phyloP scores from a whole-genome alignment of 2,329 filamentous ascomycete genomes.

The Sporothrix inflata region DNA sequence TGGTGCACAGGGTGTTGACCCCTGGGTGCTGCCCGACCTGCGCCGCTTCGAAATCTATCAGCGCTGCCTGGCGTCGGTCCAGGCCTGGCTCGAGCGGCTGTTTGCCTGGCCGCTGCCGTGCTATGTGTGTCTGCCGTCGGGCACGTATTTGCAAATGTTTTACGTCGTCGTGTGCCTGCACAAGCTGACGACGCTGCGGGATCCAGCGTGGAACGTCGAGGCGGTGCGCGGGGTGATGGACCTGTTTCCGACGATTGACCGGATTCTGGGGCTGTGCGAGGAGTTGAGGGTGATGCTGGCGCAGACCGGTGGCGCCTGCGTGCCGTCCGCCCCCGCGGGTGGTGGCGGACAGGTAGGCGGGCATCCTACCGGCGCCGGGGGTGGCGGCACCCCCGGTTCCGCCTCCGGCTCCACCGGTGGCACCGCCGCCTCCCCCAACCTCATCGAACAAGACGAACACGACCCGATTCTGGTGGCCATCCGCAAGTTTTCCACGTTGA shows the following conservation, averaged over 20 bases:
- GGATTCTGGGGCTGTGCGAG: slow-evolving; percentile 32
- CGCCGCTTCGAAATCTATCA: slow-evolving; percentile 29
- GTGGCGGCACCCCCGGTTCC: neutral
- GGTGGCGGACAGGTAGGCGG: too few relatives aligned
- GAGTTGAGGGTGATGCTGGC: neutral
- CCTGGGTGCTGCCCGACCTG: slow-evolving; percentile 16
- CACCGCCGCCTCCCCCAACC: neutral
- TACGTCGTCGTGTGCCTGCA: slow-evolving; percentile 30
- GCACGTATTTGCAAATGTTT: slow-evolving; percentile 26
- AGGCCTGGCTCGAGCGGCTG: slow-evolving; percentile 30
- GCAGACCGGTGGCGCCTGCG: neutral
- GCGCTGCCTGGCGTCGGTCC: slow-evolving; percentile 30
- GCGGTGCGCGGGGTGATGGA: slow-evolving; percentile 41
- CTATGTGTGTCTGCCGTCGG: slow-evolving; percentile 19
- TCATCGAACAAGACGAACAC: slow-evolving; percentile 7
- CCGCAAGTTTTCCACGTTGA: slow-evolving; percentile 13
- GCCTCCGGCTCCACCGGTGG: too few relatives aligned
- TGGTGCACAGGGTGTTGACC: neutral
- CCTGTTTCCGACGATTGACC: slow-evolving; percentile 38
- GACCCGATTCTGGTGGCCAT: slow-evolving; percentile 4
- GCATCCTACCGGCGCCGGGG: too few relatives aligned
- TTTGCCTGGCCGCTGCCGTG: slow-evolving; percentile 24
- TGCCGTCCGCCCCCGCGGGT: too few relatives aligned
- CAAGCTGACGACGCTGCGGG: slow-evolving; percentile 36
- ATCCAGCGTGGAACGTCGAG: slow-evolving; percentile 45